Base-by-base conservation (phyloP, 2,329 filamentous ascomycete species). In the Achaetomium macrosporum region DNA sequence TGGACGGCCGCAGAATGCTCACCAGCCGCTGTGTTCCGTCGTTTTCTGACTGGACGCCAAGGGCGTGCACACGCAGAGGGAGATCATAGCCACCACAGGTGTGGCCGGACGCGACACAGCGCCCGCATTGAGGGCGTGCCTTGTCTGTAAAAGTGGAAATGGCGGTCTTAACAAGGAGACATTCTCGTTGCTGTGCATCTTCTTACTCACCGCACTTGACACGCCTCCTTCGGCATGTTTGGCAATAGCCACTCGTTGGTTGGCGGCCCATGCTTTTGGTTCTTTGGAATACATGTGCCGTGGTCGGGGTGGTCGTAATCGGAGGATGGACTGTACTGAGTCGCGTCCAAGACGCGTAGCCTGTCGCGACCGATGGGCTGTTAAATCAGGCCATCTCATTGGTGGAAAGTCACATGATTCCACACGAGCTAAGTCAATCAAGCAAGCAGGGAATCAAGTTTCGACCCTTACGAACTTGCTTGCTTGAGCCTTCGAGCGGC, bases 241-340 rank as follows among this genome's bases (percentile, higher is more conserved):
- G 47, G 47, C 47, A 50, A 31, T 50, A 43, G n/a, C 41, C 47
- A 30, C 40, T 43, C 7, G n/a, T 37, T n/a, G 47, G 47, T 30
- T 30, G 47, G n/a, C 47, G 47, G 7, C 47, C 47, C 47, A 50
- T 50, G 45, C 35, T 7, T 20, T 17, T 10, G 17, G 37, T 9
- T 37, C 2, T 15, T 37, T 25, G 25, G 25, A 25, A 25, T 4
- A 7, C 25, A 4, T 25, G 25, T 25, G 4, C 7, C 25, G 25
- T 7, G n/a, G n/a, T n/a, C n/a, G n/a, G n/a, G n/a, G n/a, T n/a
- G n/a, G n/a, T n/a, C n/a, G n/a, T n/a, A n/a, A n/a, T n/a, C n/a
- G n/a, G n/a, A n/a, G n/a, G n/a, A n/a, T n/a, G n/a, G n/a, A n/a
- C n/a, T n/a, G n/a, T n/a, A n/a, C n/a, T n/a, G n/a, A n/a, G n/a